Conservation (phyloP, 75 land plant genomes). For the Cunninghamia lanceolata region DNA sequence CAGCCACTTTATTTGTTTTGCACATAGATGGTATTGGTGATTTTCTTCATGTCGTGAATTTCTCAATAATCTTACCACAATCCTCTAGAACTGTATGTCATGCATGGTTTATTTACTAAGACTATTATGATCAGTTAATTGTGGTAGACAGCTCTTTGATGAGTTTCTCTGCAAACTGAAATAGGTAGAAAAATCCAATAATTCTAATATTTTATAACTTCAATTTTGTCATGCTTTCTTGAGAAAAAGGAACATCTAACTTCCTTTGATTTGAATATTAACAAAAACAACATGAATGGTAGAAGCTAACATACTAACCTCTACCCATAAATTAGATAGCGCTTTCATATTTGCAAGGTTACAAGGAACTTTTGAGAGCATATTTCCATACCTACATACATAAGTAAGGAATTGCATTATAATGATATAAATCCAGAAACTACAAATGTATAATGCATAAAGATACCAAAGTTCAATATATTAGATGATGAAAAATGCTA, state of each 20-base stretch:
- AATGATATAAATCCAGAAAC: background rate
- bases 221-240: background rate
- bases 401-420: background rate
- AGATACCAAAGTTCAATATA: background rate
- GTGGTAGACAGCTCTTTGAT: background rate
- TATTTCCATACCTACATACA: slow-evolving; percentile 38
- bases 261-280: background rate
- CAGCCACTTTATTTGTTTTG: too few relatives aligned
- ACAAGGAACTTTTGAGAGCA: slow-evolving; percentile 18
- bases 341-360: slow-evolving; percentile 18
- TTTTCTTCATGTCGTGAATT: background rate
- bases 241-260: background rate
- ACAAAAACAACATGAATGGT: background rate
- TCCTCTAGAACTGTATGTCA: background rate
- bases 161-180: background rate
- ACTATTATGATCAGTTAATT: background rate
- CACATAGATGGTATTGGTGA: background rate
- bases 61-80: background rate
- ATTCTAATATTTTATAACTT: background rate
- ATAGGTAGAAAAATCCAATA: background rate
- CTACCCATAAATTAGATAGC: slow-evolving; percentile 34
- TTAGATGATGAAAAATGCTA: background rate
- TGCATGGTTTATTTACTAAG: background rate
- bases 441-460: background rate
- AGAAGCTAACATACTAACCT: slow-evolving; percentile 22